phyloP scores from a whole-genome alignment of 495 filamentous ascomycete species.

The Lasiosphaeria ovina region DNA sequence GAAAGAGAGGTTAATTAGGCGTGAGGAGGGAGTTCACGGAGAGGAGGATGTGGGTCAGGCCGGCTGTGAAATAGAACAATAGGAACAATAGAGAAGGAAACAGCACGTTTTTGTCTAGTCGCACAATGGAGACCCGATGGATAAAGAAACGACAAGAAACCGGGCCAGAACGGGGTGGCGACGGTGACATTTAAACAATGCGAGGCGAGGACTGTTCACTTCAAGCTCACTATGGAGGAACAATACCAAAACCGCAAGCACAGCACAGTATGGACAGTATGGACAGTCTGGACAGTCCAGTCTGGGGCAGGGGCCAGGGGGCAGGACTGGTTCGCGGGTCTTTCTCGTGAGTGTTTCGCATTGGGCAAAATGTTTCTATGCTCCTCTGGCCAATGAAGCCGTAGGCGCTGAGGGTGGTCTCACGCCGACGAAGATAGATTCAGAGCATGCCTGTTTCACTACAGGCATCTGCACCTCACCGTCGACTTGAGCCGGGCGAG shows the following conservation, averaged over 20 bases:
- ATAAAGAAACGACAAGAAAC: constrained; percentile 2
- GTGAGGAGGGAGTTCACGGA: background rate
- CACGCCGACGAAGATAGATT: constrained; percentile 16
- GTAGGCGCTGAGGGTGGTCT: constrained; percentile 27
- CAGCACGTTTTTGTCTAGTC: constrained; percentile 14
- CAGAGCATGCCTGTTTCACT: constrained; percentile 20
- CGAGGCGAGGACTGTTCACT: background rate
- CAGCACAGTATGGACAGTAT: constrained; percentile 1
- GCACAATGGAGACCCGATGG: constrained; percentile 16
- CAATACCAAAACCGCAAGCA: background rate
- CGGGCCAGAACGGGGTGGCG: background rate
- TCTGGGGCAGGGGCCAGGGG: constrained; percentile 12
- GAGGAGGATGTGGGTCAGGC: background rate
- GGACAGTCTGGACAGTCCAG: too few species aligned
- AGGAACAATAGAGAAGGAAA: background rate
- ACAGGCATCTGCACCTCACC: constrained; percentile 5
- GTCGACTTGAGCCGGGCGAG: constrained; percentile 16
- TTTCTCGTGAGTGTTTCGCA: constrained; percentile 32
- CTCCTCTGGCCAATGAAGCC: constrained; percentile 34
- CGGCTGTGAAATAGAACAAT: constrained; percentile 4
- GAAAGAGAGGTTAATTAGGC: constrained; percentile 6
- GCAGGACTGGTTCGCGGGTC: constrained; percentile 24
- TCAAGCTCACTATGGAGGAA: too few species aligned
- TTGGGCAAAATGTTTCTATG: constrained; percentile 27
- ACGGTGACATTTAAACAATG: constrained; percentile 4